Base-by-base conservation (phyloP, 495 filamentous ascomycete genomes). In the Glutinoglossum americanum region DNA sequence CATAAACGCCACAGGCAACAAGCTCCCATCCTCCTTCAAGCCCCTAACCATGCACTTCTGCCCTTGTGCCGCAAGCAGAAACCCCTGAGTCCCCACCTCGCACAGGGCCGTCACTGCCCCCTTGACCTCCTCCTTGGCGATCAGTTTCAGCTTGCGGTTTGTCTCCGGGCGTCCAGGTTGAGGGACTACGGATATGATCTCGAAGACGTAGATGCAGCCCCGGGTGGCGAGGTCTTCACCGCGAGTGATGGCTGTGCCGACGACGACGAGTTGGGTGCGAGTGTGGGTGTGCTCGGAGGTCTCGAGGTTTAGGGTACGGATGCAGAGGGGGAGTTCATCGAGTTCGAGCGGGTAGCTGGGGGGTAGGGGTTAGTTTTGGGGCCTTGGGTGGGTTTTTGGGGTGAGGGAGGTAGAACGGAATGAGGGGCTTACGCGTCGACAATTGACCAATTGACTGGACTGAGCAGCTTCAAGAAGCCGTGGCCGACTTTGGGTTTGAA, bases 21-120 rank as follows among this genome's bases (percentile, higher is more conserved):
- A 74, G 3, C 80, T 84, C 1, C 86, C 84, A 63, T 99, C 92
- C 69, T 97, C 92, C 64, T 96, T 96, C 0, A 99, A 74, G 39
- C 92, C 92, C 54, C 92, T 75, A 1, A 99, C 88, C 85, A 97
- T 92, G 66, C 87, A 84, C 65, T 99, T 99, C 63, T 96, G 92
- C 1, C 92, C 92, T 65, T 99, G 93, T 0, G 89, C 88, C 15
- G 84, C 83, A 41, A 94, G 80, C 70, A 97, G 75, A 59, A 95
- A 85, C 0, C 90, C 90, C 64, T 96, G 89, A 0, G 83, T 88
- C n/a, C 92, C 92, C 35, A 94, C 80, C 30, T 83, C 80, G 3
- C 84, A 88, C 13, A 99, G 61, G 0, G 86, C 84, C 3, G 88
- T 95, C 13, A 99, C 84, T n/a, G 89, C 89, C 1, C 92, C 92